Evolutionary conservation across 345 rosid genomes (phyloP).

Genomic region (Brassica incana): DNA sequence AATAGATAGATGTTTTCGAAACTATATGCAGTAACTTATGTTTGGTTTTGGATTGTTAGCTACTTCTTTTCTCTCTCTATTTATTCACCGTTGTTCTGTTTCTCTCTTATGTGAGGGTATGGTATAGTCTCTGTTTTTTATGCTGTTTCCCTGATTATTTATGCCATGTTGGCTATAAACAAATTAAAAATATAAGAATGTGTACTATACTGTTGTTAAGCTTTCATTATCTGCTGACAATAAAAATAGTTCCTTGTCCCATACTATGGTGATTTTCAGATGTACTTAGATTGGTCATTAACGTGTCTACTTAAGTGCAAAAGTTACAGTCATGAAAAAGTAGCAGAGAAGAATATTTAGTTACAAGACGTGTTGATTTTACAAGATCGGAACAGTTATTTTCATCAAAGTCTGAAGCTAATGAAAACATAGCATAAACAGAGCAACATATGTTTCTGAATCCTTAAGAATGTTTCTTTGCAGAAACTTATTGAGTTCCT

Average conservation of each 20-base stretch:
- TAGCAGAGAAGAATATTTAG: neutral
- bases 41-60: neutral
- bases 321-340: neutral
- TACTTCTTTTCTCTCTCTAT: too few species aligned
- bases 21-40: neutral
- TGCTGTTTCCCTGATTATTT: conserved; percentile 2
- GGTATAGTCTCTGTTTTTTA: conserved; percentile 18
- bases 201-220: conserved; percentile 4
- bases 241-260: neutral
- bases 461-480: neutral
- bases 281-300: neutral
- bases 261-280: neutral
- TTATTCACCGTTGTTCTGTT: neutral
- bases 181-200: neutral
- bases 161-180: neutral
- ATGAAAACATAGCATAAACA: neutral
- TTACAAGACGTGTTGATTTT: neutral
- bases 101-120: conserved; percentile 25
- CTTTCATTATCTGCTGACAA: conserved; percentile 12
- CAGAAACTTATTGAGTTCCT: neutral
- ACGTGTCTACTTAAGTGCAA: neutral
- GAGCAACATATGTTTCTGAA: neutral
- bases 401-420: neutral
- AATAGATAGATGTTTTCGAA: neutral
- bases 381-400: neutral